phyloP scores from a whole-genome alignment of 225 moss, liverwort and hornwort species.

The Polytrichum commune region DNA sequence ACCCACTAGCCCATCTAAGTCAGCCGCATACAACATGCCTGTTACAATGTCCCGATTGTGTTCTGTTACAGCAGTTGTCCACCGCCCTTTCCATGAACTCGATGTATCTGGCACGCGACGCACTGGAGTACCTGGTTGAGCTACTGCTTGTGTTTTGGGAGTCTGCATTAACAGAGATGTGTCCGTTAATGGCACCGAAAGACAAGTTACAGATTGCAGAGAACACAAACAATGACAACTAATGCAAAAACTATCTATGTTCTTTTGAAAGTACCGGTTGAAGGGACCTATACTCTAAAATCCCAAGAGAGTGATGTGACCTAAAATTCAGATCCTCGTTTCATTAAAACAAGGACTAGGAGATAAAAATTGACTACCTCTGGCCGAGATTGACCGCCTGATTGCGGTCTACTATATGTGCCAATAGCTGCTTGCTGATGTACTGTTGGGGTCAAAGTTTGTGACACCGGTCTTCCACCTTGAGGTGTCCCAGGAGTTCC shows the following conservation, averaged over 20 bases:
- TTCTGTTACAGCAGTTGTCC: constrained; percentile 62
- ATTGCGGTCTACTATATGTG: constrained; percentile 35
- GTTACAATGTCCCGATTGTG: constrained; percentile 64
- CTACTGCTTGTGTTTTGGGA: constrained; percentile 32
- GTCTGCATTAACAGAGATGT: constrained; percentile 20
- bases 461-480: constrained; percentile 14
- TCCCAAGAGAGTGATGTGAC: too few relatives aligned
- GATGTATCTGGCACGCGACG: constrained; percentile 38
- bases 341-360: too few relatives aligned
- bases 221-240: background rate
- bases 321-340: background rate
- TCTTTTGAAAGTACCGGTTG: too few relatives aligned
- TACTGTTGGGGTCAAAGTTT: constrained; percentile 16
- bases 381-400: constrained; percentile 38
- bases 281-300: too few relatives aligned
- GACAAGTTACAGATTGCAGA: background rate
- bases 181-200: background rate
- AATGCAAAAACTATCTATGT: too few relatives aligned
- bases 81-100: constrained; percentile 56
- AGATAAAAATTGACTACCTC: constrained; percentile 20
- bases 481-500: constrained; percentile 44
- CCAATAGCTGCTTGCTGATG: constrained; percentile 41
- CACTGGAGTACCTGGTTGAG: constrained; percentile 32
- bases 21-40: constrained; percentile 49
- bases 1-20: constrained; percentile 64